Conservation (phyloP, 2,329 filamentous ascomycete genomes). For the Sporothrix humicola region DNA sequence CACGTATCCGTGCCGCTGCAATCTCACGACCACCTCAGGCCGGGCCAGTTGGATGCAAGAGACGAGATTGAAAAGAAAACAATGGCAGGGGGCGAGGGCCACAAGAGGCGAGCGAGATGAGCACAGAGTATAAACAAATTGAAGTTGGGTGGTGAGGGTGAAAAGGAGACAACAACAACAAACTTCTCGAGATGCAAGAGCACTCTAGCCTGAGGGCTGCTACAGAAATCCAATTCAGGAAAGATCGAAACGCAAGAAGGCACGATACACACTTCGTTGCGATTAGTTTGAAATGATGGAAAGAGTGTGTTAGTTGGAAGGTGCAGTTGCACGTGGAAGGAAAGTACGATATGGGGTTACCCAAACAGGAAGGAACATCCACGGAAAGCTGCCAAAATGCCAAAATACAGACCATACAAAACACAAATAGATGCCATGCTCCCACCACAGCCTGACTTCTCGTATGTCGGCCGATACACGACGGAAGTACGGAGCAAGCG, state of each 20-base stretch:
- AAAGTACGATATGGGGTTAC: conserved; percentile 2
- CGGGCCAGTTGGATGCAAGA: not conserved
- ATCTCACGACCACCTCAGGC: not conserved
- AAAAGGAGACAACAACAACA: not conserved
- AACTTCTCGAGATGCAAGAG: not conserved
- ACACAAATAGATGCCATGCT: conserved; percentile 15
- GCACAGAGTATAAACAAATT: not conserved
- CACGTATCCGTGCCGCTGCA: conserved; percentile 19
- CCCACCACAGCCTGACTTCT: not conserved
- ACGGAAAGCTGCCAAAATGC: not conserved
- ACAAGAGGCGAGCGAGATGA: not conserved
- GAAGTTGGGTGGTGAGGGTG: not conserved
- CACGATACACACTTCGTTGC: not conserved
- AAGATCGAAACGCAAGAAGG: conserved; percentile 18
- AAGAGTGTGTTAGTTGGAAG: not conserved
- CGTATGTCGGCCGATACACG: not conserved
- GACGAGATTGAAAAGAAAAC: not conserved
- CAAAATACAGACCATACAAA: not conserved
- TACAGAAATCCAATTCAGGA: not conserved
- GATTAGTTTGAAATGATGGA: not conserved
- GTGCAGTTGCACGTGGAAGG: not conserved
- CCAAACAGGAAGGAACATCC: conserved; percentile 27
- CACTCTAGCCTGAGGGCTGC: not conserved
- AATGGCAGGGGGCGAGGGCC: not conserved
- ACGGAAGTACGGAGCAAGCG: not conserved